A percentile compares a stretch with the other conserved stretches of the same genome.
Evolutionary conservation across 306 rosid genomes (phyloP).

Genomic region (Herpetospermum pedunculosum): DNA sequence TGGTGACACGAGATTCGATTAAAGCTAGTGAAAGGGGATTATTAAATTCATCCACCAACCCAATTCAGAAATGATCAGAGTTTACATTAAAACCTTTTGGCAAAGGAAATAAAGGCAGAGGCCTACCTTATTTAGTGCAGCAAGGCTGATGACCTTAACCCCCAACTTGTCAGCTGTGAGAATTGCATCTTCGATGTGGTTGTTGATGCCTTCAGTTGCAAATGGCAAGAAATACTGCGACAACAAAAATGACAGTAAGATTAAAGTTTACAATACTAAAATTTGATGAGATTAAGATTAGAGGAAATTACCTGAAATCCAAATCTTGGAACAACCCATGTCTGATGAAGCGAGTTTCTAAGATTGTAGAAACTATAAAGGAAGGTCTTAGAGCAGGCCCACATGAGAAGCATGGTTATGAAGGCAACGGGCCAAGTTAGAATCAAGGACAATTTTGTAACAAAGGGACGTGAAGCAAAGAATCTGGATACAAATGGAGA

Average conservation of each 20-base stretch:
- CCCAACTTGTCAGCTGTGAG: conserved; percentile 81
- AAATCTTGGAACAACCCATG: conserved; percentile 81
- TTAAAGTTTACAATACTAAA: no score
- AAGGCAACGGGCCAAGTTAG: conserved; percentile 22
- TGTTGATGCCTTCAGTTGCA: conserved; percentile 79
- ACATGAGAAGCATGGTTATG: conserved; percentile 45
- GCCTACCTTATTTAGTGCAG: conserved; percentile 92
- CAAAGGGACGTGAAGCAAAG: conserved; percentile 42
- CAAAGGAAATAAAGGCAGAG: neutral
- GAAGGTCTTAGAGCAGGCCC: conserved; percentile 66
- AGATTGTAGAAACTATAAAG: conserved; percentile 48
- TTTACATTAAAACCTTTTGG: neutral
- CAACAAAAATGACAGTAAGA: no score
- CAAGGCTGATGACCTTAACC: conserved; percentile 85
- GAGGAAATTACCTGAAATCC: conserved; percentile 93
- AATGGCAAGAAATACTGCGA: conserved; percentile 85
- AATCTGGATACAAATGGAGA: conserved; percentile 44
- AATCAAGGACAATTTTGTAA: conserved; percentile 29
- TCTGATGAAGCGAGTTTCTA: conserved; percentile 61
- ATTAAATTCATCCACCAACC: conserved; percentile 6
- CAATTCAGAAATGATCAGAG: neutral
- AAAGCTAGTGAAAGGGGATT: neutral
- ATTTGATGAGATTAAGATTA: no score
- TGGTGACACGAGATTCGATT: neutral
- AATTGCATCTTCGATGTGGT: conserved; percentile 76